A percentile compares a stretch with the other conserved stretches of the same genome.
These are phyloP conservation scores for Aspergillus biplanus DNA, from an alignment of 495 filamentous ascomycete genomes.

Conservation along the genomic window DNA sequence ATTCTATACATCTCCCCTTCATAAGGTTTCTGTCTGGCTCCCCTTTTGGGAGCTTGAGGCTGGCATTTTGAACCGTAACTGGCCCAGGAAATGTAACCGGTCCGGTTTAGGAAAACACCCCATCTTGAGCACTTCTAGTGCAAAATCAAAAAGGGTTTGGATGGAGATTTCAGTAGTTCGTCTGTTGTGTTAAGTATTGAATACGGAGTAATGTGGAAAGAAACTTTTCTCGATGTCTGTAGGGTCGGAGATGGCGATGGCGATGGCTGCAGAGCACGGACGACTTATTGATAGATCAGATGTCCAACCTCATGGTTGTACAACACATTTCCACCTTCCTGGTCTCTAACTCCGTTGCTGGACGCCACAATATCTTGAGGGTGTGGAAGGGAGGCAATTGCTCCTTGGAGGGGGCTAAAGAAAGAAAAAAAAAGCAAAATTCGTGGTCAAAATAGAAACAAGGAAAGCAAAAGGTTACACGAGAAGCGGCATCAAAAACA, in stretches of 20 bases:
- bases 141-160: too few species aligned
- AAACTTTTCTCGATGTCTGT: too few species aligned
- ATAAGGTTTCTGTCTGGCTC: neutral
- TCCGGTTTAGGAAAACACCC: neutral
- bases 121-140: neutral
- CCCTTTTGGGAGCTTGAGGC: slow-evolving; percentile 8
- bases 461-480: neutral
- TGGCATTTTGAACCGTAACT: neutral
- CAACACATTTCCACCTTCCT: slow-evolving; percentile 1
- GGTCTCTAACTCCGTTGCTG: neutral
- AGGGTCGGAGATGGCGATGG: neutral
- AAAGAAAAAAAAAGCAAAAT: neutral
- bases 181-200: too few species aligned
- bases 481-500: neutral
- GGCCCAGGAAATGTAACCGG: neutral
- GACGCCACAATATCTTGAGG: neutral
- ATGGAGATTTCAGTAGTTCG: too few species aligned
- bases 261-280: neutral
- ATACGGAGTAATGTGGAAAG: too few species aligned
- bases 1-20: neutral
- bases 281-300: neutral
- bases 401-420: neutral
- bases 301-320: slow-evolving; percentile 1
- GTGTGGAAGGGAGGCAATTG: too few species aligned
- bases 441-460: neutral